These are phyloP conservation scores for Ampelomyces quisqualis DNA, from an alignment of 2,329 filamentous ascomycete species.

Conservation along the genomic window DNA sequence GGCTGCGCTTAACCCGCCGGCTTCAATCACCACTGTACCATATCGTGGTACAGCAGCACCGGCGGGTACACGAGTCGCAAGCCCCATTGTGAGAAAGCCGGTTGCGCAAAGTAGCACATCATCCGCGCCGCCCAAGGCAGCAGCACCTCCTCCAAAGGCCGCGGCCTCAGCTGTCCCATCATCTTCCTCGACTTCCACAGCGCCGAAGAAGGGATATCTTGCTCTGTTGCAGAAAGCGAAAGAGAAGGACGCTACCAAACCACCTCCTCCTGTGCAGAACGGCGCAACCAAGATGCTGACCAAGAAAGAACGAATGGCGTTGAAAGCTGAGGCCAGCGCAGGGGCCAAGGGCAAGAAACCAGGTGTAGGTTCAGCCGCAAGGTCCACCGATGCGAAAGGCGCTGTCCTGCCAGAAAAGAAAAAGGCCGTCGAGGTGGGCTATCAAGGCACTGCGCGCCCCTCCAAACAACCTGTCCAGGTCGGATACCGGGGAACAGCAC, in stretches of 20 bases:
- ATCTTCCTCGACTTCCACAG: slow-evolving; percentile 33
- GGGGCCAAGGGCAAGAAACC: slow-evolving; percentile 39
- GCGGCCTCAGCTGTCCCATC: slow-evolving; percentile 20
- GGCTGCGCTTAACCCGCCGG: slow-evolving; percentile 21
- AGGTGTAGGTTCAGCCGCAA: slow-evolving; percentile 13
- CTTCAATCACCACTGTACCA: slow-evolving; percentile 29
- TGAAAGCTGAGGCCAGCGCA: slow-evolving; percentile 49
- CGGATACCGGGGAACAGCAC: slow-evolving; percentile 43
- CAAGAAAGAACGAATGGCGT: slow-evolving; percentile 55
- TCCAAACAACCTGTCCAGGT: slow-evolving; percentile 38
- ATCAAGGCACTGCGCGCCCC: slow-evolving; percentile 52
- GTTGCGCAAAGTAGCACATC: slow-evolving; percentile 16
- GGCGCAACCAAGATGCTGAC: slow-evolving; percentile 68
- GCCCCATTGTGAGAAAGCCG: slow-evolving; percentile 28
- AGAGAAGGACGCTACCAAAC: slow-evolving; percentile 52
- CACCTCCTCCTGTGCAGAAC: slow-evolving; percentile 69
- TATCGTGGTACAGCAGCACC: slow-evolving; percentile 44
- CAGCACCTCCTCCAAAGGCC: slow-evolving; percentile 24
- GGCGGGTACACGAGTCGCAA: slow-evolving; percentile 25
- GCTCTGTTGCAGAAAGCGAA: slow-evolving; percentile 74
- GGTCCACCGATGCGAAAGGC: slow-evolving; percentile 22
- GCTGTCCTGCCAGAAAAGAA: slow-evolving; percentile 37
- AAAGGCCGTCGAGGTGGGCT: slow-evolving; percentile 45
- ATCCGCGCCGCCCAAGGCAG: slow-evolving; percentile 19
- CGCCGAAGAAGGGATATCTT: slow-evolving; percentile 71